phyloP scores from a whole-genome alignment of 2,329 filamentous ascomycete genomes.

The Fusarium sp. region DNA sequence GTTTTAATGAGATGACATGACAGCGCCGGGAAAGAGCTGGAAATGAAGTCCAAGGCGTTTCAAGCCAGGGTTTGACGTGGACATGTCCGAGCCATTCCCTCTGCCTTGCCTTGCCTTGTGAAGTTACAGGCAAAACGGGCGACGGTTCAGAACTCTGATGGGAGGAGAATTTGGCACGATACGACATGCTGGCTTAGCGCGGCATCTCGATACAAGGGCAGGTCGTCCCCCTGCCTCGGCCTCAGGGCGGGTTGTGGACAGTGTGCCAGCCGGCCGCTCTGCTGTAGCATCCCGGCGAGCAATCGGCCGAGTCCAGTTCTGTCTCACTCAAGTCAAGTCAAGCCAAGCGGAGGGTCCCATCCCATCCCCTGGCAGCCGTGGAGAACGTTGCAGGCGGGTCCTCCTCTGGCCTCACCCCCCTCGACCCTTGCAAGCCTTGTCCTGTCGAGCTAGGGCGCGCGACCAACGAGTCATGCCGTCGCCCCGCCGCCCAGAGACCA shows the following conservation, averaged over 20 bases:
- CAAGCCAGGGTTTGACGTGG: neutral
- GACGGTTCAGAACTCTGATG: neutral
- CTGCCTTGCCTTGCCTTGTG: neutral
- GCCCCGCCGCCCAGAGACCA: constrained; percentile 6
- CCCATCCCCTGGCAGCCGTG: constrained; percentile 13
- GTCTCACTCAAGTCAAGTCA: neutral
- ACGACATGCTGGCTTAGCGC: constrained; percentile 13
- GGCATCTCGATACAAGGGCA: constrained; percentile 1
- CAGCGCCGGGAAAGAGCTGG: neutral
- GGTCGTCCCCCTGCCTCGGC: neutral
- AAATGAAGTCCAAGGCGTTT: neutral
- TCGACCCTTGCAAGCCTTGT: constrained; percentile 18
- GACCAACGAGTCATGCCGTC: constrained; percentile 29
- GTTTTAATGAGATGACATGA: neutral
- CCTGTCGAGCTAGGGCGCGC: neutral
- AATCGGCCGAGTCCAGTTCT: constrained; percentile 32
- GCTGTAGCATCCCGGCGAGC: constrained; percentile 15
- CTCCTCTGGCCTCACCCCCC: constrained; percentile 14
- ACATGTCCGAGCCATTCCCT: constrained; percentile 7
- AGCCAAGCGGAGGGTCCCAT: neutral
- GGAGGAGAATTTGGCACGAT: neutral
- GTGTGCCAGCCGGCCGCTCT: constrained; percentile 3
- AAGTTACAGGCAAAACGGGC: neutral
- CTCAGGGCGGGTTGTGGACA: neutral
- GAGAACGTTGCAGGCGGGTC: constrained; percentile 17